Base-by-base conservation (phyloP, 257 asterid species). In the Solanum medicagineum region DNA sequence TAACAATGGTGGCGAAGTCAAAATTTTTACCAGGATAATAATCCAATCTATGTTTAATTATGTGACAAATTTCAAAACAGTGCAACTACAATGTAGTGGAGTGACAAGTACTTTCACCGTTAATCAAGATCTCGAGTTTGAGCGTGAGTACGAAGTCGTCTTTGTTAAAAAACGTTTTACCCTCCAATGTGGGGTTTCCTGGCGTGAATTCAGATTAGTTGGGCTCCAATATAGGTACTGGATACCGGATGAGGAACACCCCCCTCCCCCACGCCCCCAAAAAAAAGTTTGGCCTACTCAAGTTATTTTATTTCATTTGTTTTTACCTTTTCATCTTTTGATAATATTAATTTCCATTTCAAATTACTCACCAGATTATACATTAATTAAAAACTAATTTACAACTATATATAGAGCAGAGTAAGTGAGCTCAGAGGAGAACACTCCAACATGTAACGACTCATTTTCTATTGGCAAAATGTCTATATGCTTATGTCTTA, bases 401-500 rank as follows among this genome's bases (percentile, higher is more conserved):
- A 81, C 51, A 56, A 36, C 32, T 47, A 60, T 24, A 68, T 54
- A 20, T 71, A 44, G 70, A 73, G 74, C 59, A 80, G 89, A 54
- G 84, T 24, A 70, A 65, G 53, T 83, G 75, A 86, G 63, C 85
- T 82, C 85, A 49, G 88, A 89, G 89, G 84, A 87, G 85, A 86
- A 86, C 16, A 86, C 80, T 88, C 97, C 97, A 90, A 77, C 88
- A 89, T 83, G 89, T 89, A 87, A 87, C 92, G 90, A 88, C 94
- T 90, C 88, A 86, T 84, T 87, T 84, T 87, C 89, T 86, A 73
- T 32, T 32, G 62, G 40, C 40, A 88, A 85, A 81, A 84, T 91
- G 97, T 93, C 94, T 62, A 88, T 89, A 90, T 80, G 88, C 89
- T 54, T 1, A 9, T 87, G 97, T 93, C 94, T 17, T 89, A 71